Conservation (phyloP, 2,329 filamentous ascomycete species). For the Xenoacremonium recifei region DNA sequence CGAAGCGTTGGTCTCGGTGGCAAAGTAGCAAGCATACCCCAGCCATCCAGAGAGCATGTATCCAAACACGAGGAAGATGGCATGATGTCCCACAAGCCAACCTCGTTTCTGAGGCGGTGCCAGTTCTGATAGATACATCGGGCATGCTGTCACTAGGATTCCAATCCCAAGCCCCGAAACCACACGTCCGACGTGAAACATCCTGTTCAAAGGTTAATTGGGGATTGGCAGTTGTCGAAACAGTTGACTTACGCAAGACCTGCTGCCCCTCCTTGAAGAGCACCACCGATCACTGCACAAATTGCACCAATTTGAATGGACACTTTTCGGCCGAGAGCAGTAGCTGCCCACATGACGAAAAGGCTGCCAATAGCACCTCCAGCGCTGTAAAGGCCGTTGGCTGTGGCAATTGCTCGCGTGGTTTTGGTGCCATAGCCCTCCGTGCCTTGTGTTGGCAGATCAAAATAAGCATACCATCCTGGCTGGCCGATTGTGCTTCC, state of each 20-base stretch:
- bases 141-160: slow-evolving; percentile 33
- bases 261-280: slow-evolving; percentile 43
- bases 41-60: slow-evolving; percentile 41
- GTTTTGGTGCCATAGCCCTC: slow-evolving; percentile 44
- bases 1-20: slow-evolving; percentile 29
- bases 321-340: slow-evolving; percentile 40
- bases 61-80: slow-evolving; percentile 44
- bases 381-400: slow-evolving; percentile 47
- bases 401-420: slow-evolving; percentile 45
- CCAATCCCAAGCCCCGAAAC: slow-evolving; percentile 44
- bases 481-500: slow-evolving; percentile 51
- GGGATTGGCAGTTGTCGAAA: too few relatives aligned
- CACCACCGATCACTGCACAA: slow-evolving; percentile 44
- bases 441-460: slow-evolving; percentile 41
- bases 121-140: slow-evolving; percentile 34
- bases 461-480: slow-evolving; percentile 50
- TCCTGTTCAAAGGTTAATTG: slow-evolving; percentile 9
- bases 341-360: slow-evolving; percentile 49
- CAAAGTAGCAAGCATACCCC: slow-evolving; percentile 35
- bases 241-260: slow-evolving; percentile 36
- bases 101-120: slow-evolving; percentile 42
- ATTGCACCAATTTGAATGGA: slow-evolving; percentile 46
- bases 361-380: slow-evolving; percentile 46
- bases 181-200: slow-evolving; percentile 42
- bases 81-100: slow-evolving; percentile 48